Evolutionary conservation across 1,139 yeast genomes (phyloP).

Genomic region (Taphrina populina): DNA sequence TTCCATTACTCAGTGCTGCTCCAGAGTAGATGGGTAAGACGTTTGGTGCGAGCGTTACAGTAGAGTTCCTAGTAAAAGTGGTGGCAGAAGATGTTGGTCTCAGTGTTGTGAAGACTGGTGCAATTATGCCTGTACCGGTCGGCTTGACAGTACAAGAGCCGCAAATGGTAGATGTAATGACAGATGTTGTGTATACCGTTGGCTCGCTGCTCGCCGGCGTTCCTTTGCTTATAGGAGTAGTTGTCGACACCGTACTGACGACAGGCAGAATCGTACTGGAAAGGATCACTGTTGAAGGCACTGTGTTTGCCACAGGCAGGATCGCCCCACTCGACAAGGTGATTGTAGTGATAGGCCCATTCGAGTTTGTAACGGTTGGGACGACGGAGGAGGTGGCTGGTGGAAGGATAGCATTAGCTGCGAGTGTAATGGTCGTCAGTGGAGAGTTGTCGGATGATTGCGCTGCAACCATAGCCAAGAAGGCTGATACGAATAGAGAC

Average conservation of each 20-base stretch:
- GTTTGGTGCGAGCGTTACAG: neutral
- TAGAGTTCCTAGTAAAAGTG: slow-evolving; percentile 6
- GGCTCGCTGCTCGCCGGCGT: slow-evolving; percentile 7
- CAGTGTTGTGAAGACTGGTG: slow-evolving; percentile 15
- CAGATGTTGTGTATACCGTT: slow-evolving; percentile 2
- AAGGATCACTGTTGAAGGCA: no score
- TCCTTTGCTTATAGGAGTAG: no score
- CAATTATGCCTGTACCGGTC: slow-evolving; percentile 4
- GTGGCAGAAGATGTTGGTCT: slow-evolving; percentile 8
- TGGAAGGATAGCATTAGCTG: slow-evolving; percentile 9
- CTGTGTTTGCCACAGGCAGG: neutral
- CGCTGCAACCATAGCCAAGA: slow-evolving; percentile 18
- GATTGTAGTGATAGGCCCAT: slow-evolving; percentile 18
- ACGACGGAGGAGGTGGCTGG: slow-evolving; percentile 10
- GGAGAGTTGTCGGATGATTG: slow-evolving; percentile 3
- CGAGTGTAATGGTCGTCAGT: slow-evolving; percentile 23
- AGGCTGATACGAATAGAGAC: slow-evolving; percentile 17
- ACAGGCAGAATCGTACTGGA: neutral
- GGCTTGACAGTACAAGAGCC: slow-evolving; percentile 3
- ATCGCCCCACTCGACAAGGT: slow-evolving; percentile 5
- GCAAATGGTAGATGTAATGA: slow-evolving; percentile 15
- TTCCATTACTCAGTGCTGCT: slow-evolving; percentile 3
- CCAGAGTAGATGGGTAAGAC: slow-evolving; percentile 11
- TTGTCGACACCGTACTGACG: neutral
- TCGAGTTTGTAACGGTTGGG: slow-evolving; percentile 15